Percentiles rank a stretch among this genome's conserved stretches.
phyloP scores from a whole-genome alignment of 176 grass and related monocot genomes.

The Pontederia crassipes region DNA sequence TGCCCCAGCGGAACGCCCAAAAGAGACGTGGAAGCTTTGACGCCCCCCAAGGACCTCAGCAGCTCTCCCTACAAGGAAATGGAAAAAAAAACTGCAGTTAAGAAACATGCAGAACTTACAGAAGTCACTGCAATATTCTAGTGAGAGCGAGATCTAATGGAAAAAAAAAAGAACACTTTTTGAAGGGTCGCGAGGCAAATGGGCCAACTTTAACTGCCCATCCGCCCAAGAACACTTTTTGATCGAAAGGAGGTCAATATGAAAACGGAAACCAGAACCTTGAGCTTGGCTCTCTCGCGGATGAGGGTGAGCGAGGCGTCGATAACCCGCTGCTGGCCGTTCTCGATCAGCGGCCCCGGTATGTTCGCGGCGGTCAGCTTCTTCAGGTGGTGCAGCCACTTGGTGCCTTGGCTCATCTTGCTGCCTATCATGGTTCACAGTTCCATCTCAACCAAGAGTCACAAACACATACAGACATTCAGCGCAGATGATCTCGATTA shows the following conservation, averaged over 20 bases:
- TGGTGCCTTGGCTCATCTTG: slow-evolving; percentile 37
- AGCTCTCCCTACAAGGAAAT: slow-evolving; percentile 46
- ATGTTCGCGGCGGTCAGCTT: slow-evolving; percentile 50
- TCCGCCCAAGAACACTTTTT: background rate
- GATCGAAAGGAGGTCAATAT: background rate
- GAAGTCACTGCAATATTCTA: background rate
- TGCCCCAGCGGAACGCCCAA: slow-evolving; percentile 87
- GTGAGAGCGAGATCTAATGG: background rate
- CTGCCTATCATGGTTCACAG: background rate
- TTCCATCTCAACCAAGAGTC: too few species aligned
- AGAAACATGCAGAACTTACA: too few species aligned
- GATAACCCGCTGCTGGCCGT: slow-evolving; percentile 80
- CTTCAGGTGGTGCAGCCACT: slow-evolving; percentile 60
- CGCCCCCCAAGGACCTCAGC: slow-evolving; percentile 57
- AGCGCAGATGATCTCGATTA: too few species aligned
- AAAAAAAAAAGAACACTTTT: background rate
- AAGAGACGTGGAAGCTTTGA: slow-evolving; percentile 65
- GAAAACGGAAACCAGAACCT: slow-evolving; percentile 21
- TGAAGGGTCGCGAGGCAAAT: background rate
- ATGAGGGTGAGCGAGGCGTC: slow-evolving; percentile 97
- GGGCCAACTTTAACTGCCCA: background rate
- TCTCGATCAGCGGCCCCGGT: slow-evolving; percentile 50
- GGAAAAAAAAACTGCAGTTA: background rate
- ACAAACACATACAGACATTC: too few species aligned
- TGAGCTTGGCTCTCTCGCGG: slow-evolving; percentile 90